Base-by-base conservation (phyloP, 495 filamentous ascomycete species). In the Beverwykella pulmonaria region DNA sequence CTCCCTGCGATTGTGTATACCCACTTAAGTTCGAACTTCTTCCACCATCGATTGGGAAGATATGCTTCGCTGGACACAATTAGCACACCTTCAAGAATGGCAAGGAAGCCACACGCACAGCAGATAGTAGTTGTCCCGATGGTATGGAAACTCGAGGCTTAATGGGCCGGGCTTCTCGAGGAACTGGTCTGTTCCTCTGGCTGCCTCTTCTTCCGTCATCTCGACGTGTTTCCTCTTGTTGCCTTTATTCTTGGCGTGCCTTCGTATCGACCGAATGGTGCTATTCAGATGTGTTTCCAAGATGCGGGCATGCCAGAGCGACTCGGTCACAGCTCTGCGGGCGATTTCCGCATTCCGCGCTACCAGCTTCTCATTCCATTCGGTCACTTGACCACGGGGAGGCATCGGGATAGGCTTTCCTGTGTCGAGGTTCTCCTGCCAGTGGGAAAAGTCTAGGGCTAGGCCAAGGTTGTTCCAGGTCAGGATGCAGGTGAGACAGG, bases 71-170 rank as follows among this genome's bases (percentile, higher is more conserved):
- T 68, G 30, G 7, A 17, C 1, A 41, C 0, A 0, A 26, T 68
- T 53, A 68, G 65, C 52, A 58, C 1, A 27, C 81, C 78, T 32
- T 25, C n/a, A 30, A 10, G 34, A 7, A 1, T n/a, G 0, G 19
- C 27, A 23, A 20, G 52, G 20, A 5, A 0, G 26, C 49, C 3
- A 17, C 34, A 34, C 65, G 14, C 23, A 68, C 12, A 85, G 75
- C 74, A 82, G 76, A 68, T 85, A 84, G 66, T 86, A 86, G 22
- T 79, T 79, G 59, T 85, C 84, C 29, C 83, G 74, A 53, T 81
- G 73, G 53, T 74, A 82, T 2, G 83, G 83, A 10, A 83, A 78
- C 32, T 84, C 82, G 10, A 80, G 62, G 0, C 79, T 80, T 0
- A 77, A 75, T 8, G 80, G 81, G 0, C 83, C 83, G 20, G 68